Evolutionary conservation across 1,284 basidiomycete species (phyloP), one percentile per base, ranked within the genome.

Genomic region (Acaromyces ingoldii): DNA sequence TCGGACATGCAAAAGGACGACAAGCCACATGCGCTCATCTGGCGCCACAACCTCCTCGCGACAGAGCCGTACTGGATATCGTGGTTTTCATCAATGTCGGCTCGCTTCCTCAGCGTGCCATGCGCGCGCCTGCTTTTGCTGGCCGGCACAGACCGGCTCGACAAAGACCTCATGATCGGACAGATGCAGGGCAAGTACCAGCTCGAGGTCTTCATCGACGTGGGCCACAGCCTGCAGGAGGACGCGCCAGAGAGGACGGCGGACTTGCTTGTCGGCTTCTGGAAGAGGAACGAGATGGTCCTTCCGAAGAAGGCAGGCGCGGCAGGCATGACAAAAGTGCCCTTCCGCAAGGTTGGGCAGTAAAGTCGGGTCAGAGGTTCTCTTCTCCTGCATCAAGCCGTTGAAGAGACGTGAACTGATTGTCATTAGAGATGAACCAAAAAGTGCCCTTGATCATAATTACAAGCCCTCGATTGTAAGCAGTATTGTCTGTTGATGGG

Each of bases 151-250:
- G 93, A 98, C 67, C 80, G 91, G 6, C 82, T 98, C 1, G 95
- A 98, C 74, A 87, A 84, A 62, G 85, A 89, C 61, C 81, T 98
- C 36, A 96, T 95, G 87, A 92, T 98, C 44, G 95, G 91, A 0
- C 93, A 98, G 76, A 97, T 98, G 93, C 77, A 77, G 57, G 92
- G 92, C 53, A 96, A 96, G 75, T 97, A 96, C 78, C 93, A 97
- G 77, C 82, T 96, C 66, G 85, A 84, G 21, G 90, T 97, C 24
- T 82, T 95, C 58, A 82, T 83, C 3, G 84, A 84, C 19, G 89
- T 90, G 0, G 93, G 93, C 0, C 93, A 98, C 72, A 88, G 93
- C 78, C 76, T 98, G 38, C 93, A 97, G 51, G 92, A 96, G 81
- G 92, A 97, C 68, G 84, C 91, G 63, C 92, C 92, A 0, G 83